These are phyloP conservation scores for Chytriomyces confervae DNA, from an alignment of 192 early-diverging fungal genomes.

Conservation along the genomic window DNA sequence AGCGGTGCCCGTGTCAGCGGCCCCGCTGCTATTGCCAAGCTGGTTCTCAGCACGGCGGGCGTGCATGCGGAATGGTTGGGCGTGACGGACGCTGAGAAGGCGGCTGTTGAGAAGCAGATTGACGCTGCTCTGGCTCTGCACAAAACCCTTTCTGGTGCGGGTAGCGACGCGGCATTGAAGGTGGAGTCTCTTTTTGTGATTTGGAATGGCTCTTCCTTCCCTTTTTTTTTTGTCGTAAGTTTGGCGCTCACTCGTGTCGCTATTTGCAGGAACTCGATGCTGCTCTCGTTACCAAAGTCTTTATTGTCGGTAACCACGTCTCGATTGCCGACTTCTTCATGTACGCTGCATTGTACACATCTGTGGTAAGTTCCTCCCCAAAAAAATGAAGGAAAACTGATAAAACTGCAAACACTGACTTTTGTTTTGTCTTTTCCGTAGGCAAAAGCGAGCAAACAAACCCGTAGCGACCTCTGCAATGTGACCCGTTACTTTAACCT, in stretches of 20 bases:
- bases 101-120: slow-evolving; percentile 24
- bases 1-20: slow-evolving; percentile 30
- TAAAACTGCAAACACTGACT: neutral
- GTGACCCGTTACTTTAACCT: slow-evolving; percentile 38
- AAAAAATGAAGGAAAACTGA: neutral
- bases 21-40: slow-evolving; percentile 6
- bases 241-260: too few species aligned
- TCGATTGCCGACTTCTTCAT: slow-evolving; percentile 33
- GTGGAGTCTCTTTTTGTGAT: neutral
- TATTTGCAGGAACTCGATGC: slow-evolving; percentile 2
- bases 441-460: slow-evolving; percentile 29
- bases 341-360: slow-evolving; percentile 25
- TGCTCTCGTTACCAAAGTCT: slow-evolving; percentile 14
- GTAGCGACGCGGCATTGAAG: slow-evolving; percentile 14
- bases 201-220: neutral
- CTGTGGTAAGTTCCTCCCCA: slow-evolving; percentile 14
- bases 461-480: slow-evolving; percentile 31
- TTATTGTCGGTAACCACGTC: slow-evolving; percentile 11
- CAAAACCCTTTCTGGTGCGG: slow-evolving; percentile 1
- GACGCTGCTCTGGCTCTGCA: slow-evolving; percentile 25
- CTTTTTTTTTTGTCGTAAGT: neutral
- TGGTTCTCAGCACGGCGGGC: slow-evolving; percentile 5
- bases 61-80: slow-evolving; percentile 6
- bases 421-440: neutral
- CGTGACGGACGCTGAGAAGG: slow-evolving; percentile 16